Evolutionary conservation across 2,329 filamentous ascomycete genomes (phyloP).

Genomic region (Davidsoniella virescens): DNA sequence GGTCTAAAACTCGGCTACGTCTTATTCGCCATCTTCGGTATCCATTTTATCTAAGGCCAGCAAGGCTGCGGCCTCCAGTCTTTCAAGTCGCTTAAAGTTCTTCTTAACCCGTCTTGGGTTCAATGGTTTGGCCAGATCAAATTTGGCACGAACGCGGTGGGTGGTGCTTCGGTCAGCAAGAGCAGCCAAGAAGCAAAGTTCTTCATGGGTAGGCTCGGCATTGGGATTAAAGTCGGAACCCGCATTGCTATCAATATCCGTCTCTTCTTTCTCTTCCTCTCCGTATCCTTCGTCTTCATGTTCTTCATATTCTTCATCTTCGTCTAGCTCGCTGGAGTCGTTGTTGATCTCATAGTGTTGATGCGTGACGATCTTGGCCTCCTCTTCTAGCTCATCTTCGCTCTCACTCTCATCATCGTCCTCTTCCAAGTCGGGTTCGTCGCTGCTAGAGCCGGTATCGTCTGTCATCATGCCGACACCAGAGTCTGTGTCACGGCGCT

Average conservation of each 20-base stretch:
- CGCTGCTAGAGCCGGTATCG: not conserved
- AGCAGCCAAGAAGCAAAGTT: not conserved
- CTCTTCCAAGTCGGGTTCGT: not conserved
- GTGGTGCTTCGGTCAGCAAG: not conserved
- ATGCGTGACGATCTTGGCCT: not conserved
- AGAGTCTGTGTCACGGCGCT: not conserved
- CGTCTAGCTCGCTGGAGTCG: not conserved
- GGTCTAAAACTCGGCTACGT: no score
- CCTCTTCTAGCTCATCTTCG: not conserved
- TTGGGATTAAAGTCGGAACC: slow-evolving; percentile 3
- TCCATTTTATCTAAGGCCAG: no score
- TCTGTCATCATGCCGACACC: not conserved
- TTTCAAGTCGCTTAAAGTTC: not conserved
- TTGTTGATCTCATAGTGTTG: no score
- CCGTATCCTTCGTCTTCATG: not conserved
- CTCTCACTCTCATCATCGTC: not conserved
- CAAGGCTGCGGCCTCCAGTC: no score
- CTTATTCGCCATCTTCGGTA: no score
- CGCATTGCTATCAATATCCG: not conserved
- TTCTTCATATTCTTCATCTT: not conserved
- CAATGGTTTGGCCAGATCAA: not conserved
- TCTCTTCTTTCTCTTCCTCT: not conserved
- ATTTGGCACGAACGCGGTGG: not conserved
- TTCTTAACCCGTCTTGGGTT: not conserved
- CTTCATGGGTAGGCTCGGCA: not conserved